phyloP scores from a whole-genome alignment of 108 stramenopile genomes.

The Nitzschia sp. region DNA sequence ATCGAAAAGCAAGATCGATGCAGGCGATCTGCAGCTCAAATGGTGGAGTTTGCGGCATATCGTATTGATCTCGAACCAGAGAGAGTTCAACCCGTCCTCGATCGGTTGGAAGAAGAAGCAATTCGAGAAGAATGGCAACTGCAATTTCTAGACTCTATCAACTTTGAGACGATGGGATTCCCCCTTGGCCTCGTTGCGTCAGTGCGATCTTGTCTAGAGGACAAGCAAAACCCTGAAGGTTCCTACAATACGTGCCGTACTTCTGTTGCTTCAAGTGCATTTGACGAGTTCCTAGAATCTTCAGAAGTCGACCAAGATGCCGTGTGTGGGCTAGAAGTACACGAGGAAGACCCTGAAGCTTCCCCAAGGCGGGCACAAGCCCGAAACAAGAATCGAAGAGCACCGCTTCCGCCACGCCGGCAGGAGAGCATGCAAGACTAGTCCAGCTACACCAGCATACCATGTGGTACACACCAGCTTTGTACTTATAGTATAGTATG shows the following conservation, averaged over 20 bases:
- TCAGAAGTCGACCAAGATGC: constrained; percentile 3
- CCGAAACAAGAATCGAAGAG: not conserved
- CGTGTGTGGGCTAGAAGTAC: not conserved
- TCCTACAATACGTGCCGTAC: not conserved
- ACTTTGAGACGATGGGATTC: not conserved
- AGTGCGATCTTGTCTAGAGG: not conserved
- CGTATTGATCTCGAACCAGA: not conserved
- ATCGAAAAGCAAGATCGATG: not conserved
- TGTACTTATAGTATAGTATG: too few relatives aligned
- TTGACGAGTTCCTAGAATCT: not conserved
- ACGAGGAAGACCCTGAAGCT: not conserved
- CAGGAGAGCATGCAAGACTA: not conserved
- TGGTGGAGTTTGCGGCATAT: constrained; percentile 3
- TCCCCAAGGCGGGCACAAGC: not conserved
- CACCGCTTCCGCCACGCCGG: not conserved
- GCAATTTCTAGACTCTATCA: not conserved
- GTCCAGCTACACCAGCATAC: too few relatives aligned
- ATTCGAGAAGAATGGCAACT: constrained; percentile 1
- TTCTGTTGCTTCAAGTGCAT: not conserved
- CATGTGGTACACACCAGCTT: too few relatives aligned
- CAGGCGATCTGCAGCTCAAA: not conserved
- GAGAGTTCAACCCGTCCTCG: not conserved
- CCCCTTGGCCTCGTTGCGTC: not conserved
- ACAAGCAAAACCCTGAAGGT: not conserved
- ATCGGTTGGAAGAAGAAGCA: not conserved